phyloP scores from a whole-genome alignment of 2,329 filamentous ascomycete species.

The Xylariaceae sp. region DNA sequence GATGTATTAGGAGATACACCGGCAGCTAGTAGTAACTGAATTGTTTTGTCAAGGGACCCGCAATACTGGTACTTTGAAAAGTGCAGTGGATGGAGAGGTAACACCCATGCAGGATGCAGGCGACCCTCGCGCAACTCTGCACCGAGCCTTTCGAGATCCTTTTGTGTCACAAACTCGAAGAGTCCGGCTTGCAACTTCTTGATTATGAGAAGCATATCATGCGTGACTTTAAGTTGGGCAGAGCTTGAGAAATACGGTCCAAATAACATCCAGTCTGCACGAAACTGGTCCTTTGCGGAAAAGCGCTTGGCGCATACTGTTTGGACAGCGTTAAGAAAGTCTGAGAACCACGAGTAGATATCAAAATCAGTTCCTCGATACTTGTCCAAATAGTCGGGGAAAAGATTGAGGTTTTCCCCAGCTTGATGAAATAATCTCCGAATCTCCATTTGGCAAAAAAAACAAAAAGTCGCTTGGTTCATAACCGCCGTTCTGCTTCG shows the following conservation, averaged over 20 bases:
- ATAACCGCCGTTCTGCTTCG: neutral
- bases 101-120: too few species aligned
- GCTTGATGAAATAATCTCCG: neutral
- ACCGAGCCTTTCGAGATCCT: too few species aligned
- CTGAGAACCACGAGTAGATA: neutral
- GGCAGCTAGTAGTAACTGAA: neutral
- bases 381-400: neutral
- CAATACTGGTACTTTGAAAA: neutral
- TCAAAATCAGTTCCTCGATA: neutral
- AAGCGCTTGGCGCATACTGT: neutral
- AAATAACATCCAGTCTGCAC: neutral
- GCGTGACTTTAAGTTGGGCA: too few species aligned
- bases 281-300: neutral
- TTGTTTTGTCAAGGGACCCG: neutral
- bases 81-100: neutral
- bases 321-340: slow-evolving; percentile 1
- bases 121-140: too few species aligned
- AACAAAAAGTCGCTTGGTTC: neutral
- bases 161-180: too few species aligned
- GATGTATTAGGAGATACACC: neutral
- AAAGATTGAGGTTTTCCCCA: too few species aligned
- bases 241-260: neutral
- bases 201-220: too few species aligned
- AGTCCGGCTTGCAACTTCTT: too few species aligned
- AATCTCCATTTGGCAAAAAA: neutral